Conservation (phyloP, 306 rosid genomes). For the Rosa multiflora region DNA sequence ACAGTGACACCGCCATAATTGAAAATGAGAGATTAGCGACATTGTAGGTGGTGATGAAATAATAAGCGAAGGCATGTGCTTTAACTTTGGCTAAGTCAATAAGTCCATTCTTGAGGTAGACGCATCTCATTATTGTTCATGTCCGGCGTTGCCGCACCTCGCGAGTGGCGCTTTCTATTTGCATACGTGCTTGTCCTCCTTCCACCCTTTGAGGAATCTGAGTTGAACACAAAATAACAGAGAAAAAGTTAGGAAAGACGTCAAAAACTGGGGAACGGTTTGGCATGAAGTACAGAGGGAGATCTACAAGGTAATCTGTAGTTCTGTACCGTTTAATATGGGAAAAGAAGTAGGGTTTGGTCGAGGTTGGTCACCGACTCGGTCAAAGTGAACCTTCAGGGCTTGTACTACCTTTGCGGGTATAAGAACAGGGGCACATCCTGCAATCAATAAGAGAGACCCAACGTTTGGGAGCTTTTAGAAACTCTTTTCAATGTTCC, state of each 20-base stretch:
- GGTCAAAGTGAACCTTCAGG: slow-evolving; percentile 72
- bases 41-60: background rate
- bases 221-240: background rate
- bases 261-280: background rate
- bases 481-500: background rate
- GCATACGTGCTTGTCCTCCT: slow-evolving; percentile 41
- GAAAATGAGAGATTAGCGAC: slow-evolving; percentile 2
- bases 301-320: background rate
- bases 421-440: slow-evolving; percentile 67
- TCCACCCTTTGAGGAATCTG: slow-evolving; percentile 37
- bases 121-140: slow-evolving; percentile 41
- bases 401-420: slow-evolving; percentile 95
- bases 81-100: slow-evolving; percentile 30
- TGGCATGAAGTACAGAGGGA: background rate
- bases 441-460: slow-evolving; percentile 21
- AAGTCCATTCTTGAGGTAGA: slow-evolving; percentile 90
- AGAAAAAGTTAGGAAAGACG: background rate
- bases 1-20: background rate
- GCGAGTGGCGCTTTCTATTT: slow-evolving; percentile 34
- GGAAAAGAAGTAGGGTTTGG: slow-evolving; percentile 43
- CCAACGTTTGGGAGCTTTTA: background rate
- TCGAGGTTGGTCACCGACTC: slow-evolving; percentile 50
- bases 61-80: background rate
- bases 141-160: slow-evolving; percentile 18
- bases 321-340: slow-evolving; percentile 45